phyloP scores from a whole-genome alignment of 805 yeast genomes.

The Lipomyces chichibuensis region DNA sequence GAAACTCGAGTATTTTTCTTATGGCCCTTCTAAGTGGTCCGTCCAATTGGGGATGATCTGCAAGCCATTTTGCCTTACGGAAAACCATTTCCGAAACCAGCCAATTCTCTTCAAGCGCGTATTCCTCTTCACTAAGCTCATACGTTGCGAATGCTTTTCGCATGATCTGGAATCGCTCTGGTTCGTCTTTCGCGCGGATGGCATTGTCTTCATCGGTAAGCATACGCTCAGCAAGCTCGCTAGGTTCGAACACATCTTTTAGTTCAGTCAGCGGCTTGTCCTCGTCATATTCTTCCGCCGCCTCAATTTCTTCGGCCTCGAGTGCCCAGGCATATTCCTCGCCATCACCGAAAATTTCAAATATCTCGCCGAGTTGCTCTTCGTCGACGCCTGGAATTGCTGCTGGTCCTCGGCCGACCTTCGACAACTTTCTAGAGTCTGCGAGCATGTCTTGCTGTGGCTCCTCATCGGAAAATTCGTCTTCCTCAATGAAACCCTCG shows the following conservation, averaged over 20 bases:
- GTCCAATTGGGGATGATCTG: constrained; percentile 47
- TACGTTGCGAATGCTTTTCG: constrained; percentile 70
- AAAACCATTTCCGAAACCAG: constrained; percentile 63
- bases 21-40: constrained; percentile 64
- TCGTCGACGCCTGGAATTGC: constrained; percentile 64
- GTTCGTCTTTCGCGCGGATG: constrained; percentile 83
- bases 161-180: constrained; percentile 85
- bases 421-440: constrained; percentile 7
- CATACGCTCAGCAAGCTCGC: constrained; percentile 87
- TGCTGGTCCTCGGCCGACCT: constrained; percentile 34
- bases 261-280: constrained; percentile 47
- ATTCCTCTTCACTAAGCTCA: constrained; percentile 65
- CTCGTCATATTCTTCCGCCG: constrained; percentile 44
- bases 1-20: constrained; percentile 66
- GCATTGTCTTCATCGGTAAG: constrained; percentile 89
- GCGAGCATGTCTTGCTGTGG: constrained; percentile 44
- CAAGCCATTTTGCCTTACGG: constrained; percentile 57
- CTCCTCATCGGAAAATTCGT: constrained; percentile 89
- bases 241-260: constrained; percentile 91
- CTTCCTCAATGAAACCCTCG: constrained; percentile 97
- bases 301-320: constrained; percentile 79
- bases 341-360: constrained; percentile 96
- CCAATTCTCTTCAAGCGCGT: constrained; percentile 77
- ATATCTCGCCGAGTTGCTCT: constrained; percentile 88
- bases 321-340: constrained; percentile 98